Base-by-base conservation (phyloP, 345 rosid species). In the Populus pruinosa region DNA sequence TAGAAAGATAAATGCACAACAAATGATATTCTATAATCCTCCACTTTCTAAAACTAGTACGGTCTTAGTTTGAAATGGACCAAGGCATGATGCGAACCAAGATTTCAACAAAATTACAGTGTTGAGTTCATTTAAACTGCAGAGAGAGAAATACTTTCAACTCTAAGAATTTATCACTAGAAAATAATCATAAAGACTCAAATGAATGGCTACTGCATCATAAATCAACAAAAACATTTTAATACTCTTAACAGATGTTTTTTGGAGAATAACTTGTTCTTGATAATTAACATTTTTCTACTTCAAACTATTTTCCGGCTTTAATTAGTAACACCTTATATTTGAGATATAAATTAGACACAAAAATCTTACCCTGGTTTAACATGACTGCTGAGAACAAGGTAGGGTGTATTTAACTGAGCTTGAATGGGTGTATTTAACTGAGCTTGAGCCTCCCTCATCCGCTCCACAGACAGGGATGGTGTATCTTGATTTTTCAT, bases 401-500 rank as follows among this genome's bases (percentile, higher is more conserved):
- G 95, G 84, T 96, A 96, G 71, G 98, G 98, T 67, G 97, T 90
- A 85, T 90, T 88, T 80, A 90, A 62, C 82, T 85, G 97, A 35
- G 93, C 92, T 82, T 96, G 97, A 78, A n/a, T n/a, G 71, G 98
- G 98, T 67, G 97, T 90, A 85, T 90, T 88, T 80, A 90, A 62
- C 82, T 85, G 97, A 35, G 93, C 92, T 82, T 96, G 97, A 78
- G 98, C 90, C 86, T 94, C 94, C 81, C 97, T 88, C 99, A 94
- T 96, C 87, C 98, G 87, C 87, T 92, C 88, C 47, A 90, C 99
- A 50, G 99, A 94, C 47, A 70, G 85, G 8, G 98, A 92, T 17
- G 98, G 99, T 8, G 98, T 96, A 85, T 96, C 99, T 38, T 98
- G 88, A 85, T 90, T 96, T 82, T 96, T 96, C 99, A 96, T 94